Percentiles rank a stretch among this genome's conserved stretches.
Evolutionary conservation across 2,329 filamentous ascomycete genomes (phyloP).

Genomic region (Tolypocladium capitatum): DNA sequence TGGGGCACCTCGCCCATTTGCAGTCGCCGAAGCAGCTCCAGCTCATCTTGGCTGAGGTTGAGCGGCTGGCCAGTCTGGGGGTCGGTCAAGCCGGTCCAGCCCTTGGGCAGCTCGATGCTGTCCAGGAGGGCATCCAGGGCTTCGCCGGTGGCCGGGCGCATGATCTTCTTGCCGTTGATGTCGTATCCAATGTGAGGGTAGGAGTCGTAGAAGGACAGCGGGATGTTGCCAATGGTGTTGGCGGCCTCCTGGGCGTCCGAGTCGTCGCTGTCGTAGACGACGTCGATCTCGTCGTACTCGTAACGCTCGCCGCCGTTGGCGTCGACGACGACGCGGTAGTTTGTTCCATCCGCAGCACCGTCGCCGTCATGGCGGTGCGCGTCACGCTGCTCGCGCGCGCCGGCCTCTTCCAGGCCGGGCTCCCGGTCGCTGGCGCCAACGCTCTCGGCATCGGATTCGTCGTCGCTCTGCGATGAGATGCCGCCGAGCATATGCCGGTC

Average conservation of each 20-base stretch:
- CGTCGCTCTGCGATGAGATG: conserved; percentile 37
- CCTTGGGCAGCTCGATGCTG: conserved; percentile 92
- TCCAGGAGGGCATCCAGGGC: conserved; percentile 88
- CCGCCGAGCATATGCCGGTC: conserved; percentile 39
- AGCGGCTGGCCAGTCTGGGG: conserved; percentile 87
- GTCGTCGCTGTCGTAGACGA: conserved; percentile 92
- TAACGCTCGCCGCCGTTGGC: conserved; percentile 87
- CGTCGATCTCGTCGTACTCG: conserved; percentile 85
- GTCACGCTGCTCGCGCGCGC: neutral
- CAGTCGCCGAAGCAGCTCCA: conserved; percentile 77
- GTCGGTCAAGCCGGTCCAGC: conserved; percentile 93
- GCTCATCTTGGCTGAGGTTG: conserved; percentile 72
- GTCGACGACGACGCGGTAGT: conserved; percentile 49
- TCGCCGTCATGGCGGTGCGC: conserved; percentile 13
- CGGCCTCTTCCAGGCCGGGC: conserved; percentile 6
- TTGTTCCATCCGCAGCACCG: neutral
- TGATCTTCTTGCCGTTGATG: conserved; percentile 96
- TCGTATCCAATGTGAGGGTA: conserved; percentile 98
- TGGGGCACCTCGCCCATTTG: conserved; percentile 80
- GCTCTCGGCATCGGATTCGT: conserved; percentile 16
- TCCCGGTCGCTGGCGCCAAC: neutral
- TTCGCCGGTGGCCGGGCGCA: conserved; percentile 87
- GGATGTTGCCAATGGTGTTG: conserved; percentile 94
- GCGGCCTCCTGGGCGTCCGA: conserved; percentile 64
- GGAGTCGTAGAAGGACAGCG: conserved; percentile 87